Evolutionary conservation across 768 basidiomycete genomes (phyloP).

Genomic region (Suillus brevipes): DNA sequence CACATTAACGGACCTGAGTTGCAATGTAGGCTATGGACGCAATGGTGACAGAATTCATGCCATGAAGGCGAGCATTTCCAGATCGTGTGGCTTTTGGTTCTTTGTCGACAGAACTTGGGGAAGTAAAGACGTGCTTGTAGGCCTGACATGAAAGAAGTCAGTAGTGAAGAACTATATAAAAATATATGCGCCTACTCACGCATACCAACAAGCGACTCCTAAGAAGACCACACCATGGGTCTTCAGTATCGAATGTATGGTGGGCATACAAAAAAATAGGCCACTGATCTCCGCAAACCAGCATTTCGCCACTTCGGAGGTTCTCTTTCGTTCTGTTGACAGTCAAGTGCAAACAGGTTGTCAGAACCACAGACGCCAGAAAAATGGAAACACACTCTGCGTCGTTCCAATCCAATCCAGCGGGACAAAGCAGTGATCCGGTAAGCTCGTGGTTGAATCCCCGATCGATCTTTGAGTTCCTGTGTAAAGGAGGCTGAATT

Average conservation of each 20-base stretch:
- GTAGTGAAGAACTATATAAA: neutral
- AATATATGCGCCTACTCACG: slow-evolving; percentile 13
- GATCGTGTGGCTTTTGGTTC: slow-evolving; percentile 23
- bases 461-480: too few species aligned
- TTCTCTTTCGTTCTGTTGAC: too few species aligned
- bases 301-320: too few species aligned
- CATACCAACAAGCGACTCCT: slow-evolving; percentile 22
- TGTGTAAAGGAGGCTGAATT: too few species aligned
- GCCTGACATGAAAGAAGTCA: slow-evolving; percentile 19
- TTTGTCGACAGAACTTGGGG: slow-evolving; percentile 28
- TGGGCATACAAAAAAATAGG: slow-evolving; percentile 19
- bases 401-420: too few species aligned
- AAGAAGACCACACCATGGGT: slow-evolving; percentile 19
- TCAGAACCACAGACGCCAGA: too few species aligned
- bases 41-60: slow-evolving; percentile 14
- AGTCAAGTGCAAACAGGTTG: too few species aligned
- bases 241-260: slow-evolving; percentile 14
- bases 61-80: slow-evolving; percentile 2
- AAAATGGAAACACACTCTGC: too few species aligned
- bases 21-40: slow-evolving; percentile 23
- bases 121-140: slow-evolving; percentile 29
- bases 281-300: slow-evolving; percentile 21
- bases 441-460: too few species aligned
- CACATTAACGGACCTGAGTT: slow-evolving; percentile 11
- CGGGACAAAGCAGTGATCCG: too few species aligned